phyloP scores from a whole-genome alignment of 495 filamentous ascomycete species.

The Bathelium albidoporum region DNA sequence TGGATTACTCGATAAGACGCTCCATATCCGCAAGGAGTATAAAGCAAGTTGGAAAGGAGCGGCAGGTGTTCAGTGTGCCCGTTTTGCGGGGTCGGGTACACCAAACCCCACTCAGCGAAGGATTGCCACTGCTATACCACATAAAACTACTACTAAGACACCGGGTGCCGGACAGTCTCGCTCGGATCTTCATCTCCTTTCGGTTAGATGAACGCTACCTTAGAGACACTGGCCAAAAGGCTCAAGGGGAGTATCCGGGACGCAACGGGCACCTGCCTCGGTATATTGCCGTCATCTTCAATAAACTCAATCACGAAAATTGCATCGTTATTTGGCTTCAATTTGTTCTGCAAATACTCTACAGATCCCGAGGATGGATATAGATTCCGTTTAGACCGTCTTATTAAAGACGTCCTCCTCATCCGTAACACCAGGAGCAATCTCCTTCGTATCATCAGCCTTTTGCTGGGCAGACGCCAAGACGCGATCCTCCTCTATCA shows the following conservation, averaged over 20 bases:
- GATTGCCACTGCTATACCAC: background rate
- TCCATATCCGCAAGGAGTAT: background rate
- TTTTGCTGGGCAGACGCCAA: slow-evolving; percentile 6
- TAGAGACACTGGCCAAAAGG: too few species aligned
- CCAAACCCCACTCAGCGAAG: background rate
- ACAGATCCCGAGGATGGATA: background rate
- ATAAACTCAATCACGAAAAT: too few species aligned
- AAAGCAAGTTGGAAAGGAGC: background rate
- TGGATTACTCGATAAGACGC: background rate
- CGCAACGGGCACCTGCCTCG: background rate
- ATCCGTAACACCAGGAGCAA: slow-evolving; percentile 10
- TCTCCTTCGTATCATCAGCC: slow-evolving; percentile 6
- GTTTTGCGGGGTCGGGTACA: background rate
- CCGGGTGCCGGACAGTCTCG: background rate
- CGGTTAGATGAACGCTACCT: background rate
- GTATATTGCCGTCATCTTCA: too few species aligned
- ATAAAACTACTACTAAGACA: background rate
- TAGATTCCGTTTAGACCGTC: background rate
- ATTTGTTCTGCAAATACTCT: background rate
- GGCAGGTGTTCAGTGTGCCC: background rate
- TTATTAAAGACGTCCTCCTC: slow-evolving; percentile 13
- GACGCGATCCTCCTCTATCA: slow-evolving; percentile 5
- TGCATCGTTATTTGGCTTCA: background rate
- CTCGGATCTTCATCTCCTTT: background rate
- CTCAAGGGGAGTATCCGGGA: too few species aligned